Base-by-base conservation (phyloP, 805 yeast genomes). In the Torulaspora delbrueckii region DNA sequence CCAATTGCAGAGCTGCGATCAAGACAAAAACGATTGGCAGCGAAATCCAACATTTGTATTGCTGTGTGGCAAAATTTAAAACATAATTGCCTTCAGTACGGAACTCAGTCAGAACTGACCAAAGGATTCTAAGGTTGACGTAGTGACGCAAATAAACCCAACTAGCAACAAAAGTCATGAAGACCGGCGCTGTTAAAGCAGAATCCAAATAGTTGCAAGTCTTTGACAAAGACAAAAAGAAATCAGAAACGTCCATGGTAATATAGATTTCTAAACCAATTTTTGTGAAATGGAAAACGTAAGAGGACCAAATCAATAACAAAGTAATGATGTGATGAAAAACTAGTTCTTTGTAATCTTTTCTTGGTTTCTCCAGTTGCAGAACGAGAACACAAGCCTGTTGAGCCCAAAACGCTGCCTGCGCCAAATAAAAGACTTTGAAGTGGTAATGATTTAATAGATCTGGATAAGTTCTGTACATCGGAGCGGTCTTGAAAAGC, bases 321-420 rank as follows among this genome's bases (percentile, higher is more conserved):
- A 93, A 81, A 22, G 99, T 93, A 52, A 93, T 81, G 51, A 93
- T 77, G 65, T 93, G 99, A 67, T 93, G 99, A 66, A 87, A 81
- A 32, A 91, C 86, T 50, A 93, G 76, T 68, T 93, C 99, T 57
- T 81, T 72, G 69, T 82, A 90, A 66, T 93, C 99, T 67, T 89
- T 90, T 67, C 99, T 78, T 47, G 96, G 98, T 65, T 87, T 87
- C 68, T 93, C 99, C 50, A 93, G 75, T 66, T 85, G 96, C 52
- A 93, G 73, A 37, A 80, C 69, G 52, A 93, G 73, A 26, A 93
- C 85, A 33, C 86, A 81, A 1, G 95, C 82, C 69, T 93, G 99
- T 71, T 93, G 99, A 18, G 89, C 81, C 99, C 99, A 93, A 67
- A 88, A 93, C 4, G 97, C 85, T 5, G 98, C 97, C 70, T 93